These are phyloP conservation scores for Eucalyptus globulus DNA, from an alignment of 345 rosid species.

Conservation along the genomic window DNA sequence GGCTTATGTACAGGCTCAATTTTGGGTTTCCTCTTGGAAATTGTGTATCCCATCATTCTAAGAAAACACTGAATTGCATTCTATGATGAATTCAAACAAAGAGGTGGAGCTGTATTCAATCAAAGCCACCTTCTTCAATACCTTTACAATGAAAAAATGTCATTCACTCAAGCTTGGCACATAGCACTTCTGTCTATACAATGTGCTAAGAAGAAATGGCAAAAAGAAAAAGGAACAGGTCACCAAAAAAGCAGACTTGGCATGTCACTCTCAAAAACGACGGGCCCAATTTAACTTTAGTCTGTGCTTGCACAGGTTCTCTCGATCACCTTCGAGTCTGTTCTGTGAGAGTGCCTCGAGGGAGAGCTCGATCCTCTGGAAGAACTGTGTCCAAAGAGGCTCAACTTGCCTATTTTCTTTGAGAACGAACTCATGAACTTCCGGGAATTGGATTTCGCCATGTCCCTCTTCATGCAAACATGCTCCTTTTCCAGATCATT, in stretches of 20 bases:
- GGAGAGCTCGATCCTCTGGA: constrained; percentile 94
- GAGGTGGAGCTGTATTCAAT: background rate
- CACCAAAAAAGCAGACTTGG: background rate
- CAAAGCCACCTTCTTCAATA: background rate
- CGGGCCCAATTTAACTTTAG: background rate
- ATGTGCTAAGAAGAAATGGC: background rate
- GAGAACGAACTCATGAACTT: constrained; percentile 85
- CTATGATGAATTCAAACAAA: background rate
- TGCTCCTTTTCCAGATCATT: constrained; percentile 96
- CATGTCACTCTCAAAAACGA: background rate
- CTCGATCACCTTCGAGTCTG: constrained; percentile 21
- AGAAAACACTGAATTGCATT: background rate
- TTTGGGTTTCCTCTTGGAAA: background rate
- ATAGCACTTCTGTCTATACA: background rate
- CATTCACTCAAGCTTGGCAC: background rate
- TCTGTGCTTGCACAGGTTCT: constrained; percentile 9
- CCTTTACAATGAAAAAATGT: background rate
- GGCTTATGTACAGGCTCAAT: background rate
- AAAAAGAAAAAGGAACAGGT: background rate
- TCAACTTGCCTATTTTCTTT: constrained; percentile 69
- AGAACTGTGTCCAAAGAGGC: constrained; percentile 72
- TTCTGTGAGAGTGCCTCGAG: constrained; percentile 72
- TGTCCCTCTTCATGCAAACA: constrained; percentile 92
- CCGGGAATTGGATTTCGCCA: constrained; percentile 83
- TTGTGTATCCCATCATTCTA: background rate